Evolutionary conservation across 495 filamentous ascomycete genomes (phyloP).

Genomic region (Neurospora tetrasperma): DNA sequence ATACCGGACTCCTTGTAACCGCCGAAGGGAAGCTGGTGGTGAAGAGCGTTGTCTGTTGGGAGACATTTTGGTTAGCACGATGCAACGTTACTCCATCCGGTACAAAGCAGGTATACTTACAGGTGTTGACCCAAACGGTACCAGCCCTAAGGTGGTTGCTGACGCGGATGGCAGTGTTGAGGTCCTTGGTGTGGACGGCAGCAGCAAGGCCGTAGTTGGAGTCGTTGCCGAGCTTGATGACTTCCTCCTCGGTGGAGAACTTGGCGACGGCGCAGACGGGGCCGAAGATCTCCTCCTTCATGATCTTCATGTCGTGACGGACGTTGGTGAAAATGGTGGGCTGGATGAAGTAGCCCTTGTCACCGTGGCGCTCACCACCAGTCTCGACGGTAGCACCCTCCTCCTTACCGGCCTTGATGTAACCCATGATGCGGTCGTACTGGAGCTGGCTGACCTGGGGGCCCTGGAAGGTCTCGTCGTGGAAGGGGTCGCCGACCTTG

Average conservation of each 20-base stretch:
- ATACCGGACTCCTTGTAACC: constrained; percentile 92
- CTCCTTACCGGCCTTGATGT: constrained; percentile 85
- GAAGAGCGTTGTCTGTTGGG: constrained; percentile 57
- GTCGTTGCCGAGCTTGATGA: constrained; percentile 70
- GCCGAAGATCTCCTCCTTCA: constrained; percentile 97
- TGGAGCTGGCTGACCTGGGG: constrained; percentile 92
- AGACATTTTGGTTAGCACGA: not conserved
- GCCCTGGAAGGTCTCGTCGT: constrained; percentile 83
- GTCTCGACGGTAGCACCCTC: constrained; percentile 74
- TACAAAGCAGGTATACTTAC: constrained; percentile 33
- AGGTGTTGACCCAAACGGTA: constrained; percentile 87
- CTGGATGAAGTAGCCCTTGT: constrained; percentile 94
- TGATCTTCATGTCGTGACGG: constrained; percentile 87
- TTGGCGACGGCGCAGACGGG: constrained; percentile 90
- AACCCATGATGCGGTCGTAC: constrained; percentile 96
- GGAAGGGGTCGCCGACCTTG: constrained; percentile 88
- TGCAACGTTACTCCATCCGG: not conserved
- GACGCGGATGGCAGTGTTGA: constrained; percentile 89
- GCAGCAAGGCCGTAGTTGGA: constrained; percentile 82
- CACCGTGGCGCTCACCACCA: constrained; percentile 82
- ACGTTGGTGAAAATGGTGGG: constrained; percentile 95
- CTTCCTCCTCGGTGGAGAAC: constrained; percentile 83
- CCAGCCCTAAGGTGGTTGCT: constrained; percentile 73
- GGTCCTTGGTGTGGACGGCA: constrained; percentile 83
- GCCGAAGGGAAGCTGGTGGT: constrained; percentile 71